A percentile compares a stretch with the other conserved stretches of the same genome.
Evolutionary conservation across 73 alveolate genomes (phyloP).

Genomic region (Stentor roeselii): DNA sequence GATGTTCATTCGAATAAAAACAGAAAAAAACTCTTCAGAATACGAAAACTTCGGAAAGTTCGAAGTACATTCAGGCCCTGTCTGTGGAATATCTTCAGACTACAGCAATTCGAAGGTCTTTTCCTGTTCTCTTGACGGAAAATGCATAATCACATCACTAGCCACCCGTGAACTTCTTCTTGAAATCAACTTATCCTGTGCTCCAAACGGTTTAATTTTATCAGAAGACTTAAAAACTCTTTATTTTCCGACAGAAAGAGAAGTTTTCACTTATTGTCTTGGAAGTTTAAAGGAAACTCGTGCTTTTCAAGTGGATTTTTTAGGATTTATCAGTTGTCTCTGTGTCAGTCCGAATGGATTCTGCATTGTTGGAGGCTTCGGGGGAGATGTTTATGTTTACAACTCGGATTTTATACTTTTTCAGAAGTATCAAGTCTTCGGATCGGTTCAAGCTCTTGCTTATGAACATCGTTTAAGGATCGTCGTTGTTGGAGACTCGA

Average conservation of each 20-base stretch:
- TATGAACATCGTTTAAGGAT: too few relatives aligned
- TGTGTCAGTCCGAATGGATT: not conserved
- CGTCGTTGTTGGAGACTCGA: not conserved
- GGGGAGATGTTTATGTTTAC: not conserved
- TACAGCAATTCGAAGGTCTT: not conserved
- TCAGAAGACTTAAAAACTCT: too few relatives aligned
- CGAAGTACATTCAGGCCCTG: not conserved
- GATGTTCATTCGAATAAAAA: not conserved
- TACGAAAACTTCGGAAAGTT: not conserved
- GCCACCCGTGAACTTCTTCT: not conserved
- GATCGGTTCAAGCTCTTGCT: not conserved
- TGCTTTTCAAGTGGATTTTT: not conserved
- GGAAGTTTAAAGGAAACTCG: not conserved
- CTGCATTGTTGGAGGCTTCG: not conserved
- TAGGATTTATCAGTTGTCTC: not conserved
- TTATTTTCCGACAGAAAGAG: not conserved
- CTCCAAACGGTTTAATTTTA: not conserved
- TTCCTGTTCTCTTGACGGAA: not conserved
- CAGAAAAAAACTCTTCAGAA: not conserved
- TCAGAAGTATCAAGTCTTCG: not conserved
- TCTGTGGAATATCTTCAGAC: not conserved
- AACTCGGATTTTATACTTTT: not conserved
- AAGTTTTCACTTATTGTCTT: too few relatives aligned
- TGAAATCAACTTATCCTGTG: not conserved
- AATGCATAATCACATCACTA: not conserved